Percentiles rank a stretch among this genome's conserved stretches.
Evolutionary conservation across 2,329 filamentous ascomycete genomes (phyloP).

Genomic region (Fusarium solani-melongenae): DNA sequence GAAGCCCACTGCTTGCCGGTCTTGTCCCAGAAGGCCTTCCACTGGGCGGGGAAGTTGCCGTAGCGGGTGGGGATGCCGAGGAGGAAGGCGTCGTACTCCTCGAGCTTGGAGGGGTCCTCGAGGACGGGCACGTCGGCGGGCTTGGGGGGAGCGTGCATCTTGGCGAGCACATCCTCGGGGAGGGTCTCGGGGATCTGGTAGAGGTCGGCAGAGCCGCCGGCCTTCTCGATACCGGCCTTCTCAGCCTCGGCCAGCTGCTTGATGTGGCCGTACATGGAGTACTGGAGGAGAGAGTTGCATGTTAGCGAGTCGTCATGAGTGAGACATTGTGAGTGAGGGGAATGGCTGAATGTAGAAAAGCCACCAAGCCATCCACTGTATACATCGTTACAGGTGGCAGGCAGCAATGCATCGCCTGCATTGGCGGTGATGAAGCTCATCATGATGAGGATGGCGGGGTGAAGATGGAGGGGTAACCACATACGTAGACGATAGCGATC

Average conservation of each 20-base stretch:
- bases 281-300: constrained; percentile 61
- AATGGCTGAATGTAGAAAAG: background rate
- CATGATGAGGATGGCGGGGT: constrained; percentile 2
- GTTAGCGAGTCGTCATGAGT: constrained; percentile 15
- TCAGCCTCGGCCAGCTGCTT: constrained; percentile 86
- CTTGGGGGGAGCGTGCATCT: constrained; percentile 93
- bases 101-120: constrained; percentile 67
- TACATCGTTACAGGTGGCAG: background rate
- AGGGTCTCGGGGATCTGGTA: constrained; percentile 94
- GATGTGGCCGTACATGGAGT: constrained; percentile 96
- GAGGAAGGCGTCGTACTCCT: constrained; percentile 87
- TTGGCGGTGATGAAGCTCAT: constrained; percentile 5
- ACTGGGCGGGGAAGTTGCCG: constrained; percentile 97
- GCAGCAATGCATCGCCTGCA: background rate
- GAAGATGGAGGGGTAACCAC: constrained; percentile 49
- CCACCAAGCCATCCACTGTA: background rate
- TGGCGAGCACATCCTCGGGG: constrained; percentile 79
- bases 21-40: constrained; percentile 93
- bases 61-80: constrained; percentile 96
- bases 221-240: constrained; percentile 88
- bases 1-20: constrained; percentile 85
- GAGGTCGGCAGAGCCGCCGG: constrained; percentile 83
- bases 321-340: background rate
- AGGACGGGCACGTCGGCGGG: constrained; percentile 72
- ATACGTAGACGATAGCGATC: constrained; percentile 89